phyloP scores from a whole-genome alignment of 108 stramenopile species.

The Nitzschia sp. region DNA sequence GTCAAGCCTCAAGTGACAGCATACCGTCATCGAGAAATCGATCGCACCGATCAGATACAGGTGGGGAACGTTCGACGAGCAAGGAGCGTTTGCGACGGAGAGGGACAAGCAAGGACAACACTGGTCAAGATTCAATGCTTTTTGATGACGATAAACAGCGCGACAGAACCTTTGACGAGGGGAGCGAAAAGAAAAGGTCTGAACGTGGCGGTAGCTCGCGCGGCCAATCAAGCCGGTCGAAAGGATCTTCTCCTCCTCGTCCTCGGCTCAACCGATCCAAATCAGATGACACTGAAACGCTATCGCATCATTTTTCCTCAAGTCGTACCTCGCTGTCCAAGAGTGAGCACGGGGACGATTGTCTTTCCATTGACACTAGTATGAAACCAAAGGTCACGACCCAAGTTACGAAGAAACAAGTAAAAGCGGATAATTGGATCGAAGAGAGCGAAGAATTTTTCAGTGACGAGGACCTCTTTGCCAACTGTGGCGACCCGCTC shows the following conservation, averaged over 20 bases:
- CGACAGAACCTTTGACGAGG: too few species aligned
- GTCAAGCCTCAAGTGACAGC: background rate
- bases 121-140: too few species aligned
- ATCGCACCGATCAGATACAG: too few species aligned
- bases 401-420: background rate
- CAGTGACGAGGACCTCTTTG: background rate
- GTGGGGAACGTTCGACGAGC: background rate
- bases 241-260: background rate
- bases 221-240: background rate
- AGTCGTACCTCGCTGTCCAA: background rate
- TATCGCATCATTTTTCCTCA: background rate
- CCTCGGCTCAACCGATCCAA: background rate
- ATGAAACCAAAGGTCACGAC: background rate
- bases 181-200: too few species aligned
- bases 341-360: background rate
- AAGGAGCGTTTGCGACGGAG: background rate
- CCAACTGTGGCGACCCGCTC: background rate
- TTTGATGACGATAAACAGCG: too few species aligned
- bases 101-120: background rate
- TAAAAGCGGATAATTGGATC: background rate
- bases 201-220: background rate
- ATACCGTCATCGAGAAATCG: background rate
- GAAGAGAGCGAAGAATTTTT: background rate
- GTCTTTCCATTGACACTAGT: background rate
- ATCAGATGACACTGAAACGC: background rate